These are phyloP conservation scores for Stephania cephalantha DNA, from an alignment of 164 flowering plant genomes.

Conservation along the genomic window DNA sequence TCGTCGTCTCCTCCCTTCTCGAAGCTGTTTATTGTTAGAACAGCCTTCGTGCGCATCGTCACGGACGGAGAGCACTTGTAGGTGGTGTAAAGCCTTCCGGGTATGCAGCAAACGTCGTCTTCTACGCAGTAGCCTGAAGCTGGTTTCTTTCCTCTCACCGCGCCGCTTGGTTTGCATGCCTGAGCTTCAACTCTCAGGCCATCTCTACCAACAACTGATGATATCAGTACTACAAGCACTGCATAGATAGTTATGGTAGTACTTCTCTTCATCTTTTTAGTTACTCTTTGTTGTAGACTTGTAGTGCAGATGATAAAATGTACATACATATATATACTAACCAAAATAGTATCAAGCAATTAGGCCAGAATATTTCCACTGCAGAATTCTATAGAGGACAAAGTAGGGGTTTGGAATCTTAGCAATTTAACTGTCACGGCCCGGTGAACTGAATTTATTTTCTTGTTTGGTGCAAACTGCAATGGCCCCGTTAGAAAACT, in stretches of 20 bases:
- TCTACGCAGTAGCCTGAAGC: background rate
- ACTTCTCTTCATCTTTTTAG: background rate
- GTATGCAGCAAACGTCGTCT: background rate
- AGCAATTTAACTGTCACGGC: no score
- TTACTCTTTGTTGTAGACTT: no score
- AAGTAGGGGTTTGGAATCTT: no score
- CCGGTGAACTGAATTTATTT: no score
- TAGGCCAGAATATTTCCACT: background rate
- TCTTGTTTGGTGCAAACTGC: no score
- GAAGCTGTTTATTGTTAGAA: background rate
- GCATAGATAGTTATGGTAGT: background rate
- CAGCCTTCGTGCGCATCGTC: background rate
- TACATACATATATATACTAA: no score
- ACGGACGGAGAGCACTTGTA: conserved; percentile 8
- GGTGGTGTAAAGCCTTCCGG: background rate
- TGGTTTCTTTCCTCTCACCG: conserved; percentile 2
- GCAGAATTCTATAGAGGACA: background rate
- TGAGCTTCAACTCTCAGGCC: conserved; percentile 6
- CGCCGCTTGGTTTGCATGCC: conserved; percentile 5
- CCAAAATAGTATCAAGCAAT: no score
- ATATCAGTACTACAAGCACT: background rate
- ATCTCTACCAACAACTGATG: background rate
- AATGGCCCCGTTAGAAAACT: no score
- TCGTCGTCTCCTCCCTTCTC: background rate
- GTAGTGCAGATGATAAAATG: no score